Percentiles rank a stretch among this genome's conserved stretches.
phyloP scores from a whole-genome alignment of 2,329 filamentous ascomycete genomes.

The Ceratocystis eucalypticola region DNA sequence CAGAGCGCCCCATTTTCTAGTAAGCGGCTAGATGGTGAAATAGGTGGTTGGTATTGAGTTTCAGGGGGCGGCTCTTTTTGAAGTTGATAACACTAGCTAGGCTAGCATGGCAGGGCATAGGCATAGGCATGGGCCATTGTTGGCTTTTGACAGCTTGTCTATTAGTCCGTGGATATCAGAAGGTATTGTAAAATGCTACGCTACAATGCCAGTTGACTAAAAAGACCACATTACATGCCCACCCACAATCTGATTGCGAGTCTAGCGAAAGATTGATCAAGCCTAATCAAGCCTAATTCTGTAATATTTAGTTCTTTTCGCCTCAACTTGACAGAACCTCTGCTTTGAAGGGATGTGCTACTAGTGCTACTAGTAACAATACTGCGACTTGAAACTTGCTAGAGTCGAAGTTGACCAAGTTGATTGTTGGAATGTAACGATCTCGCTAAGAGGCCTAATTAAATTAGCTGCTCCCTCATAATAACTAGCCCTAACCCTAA shows the following conservation, averaged over 20 bases:
- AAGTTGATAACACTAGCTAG: not conserved
- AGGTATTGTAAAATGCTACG: not conserved
- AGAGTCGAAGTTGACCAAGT: not conserved
- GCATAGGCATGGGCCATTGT: not conserved
- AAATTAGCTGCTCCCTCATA: not conserved
- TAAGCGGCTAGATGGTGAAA: not conserved
- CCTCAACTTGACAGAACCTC: too few relatives aligned
- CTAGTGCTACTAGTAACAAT: too few relatives aligned
- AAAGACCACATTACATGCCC: not conserved
- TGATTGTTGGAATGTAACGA: not conserved
- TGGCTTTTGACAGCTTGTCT: conserved; percentile 1
- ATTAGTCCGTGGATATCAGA: not conserved
- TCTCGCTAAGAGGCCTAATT: not conserved
- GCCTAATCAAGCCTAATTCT: too few relatives aligned
- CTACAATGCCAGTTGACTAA: not conserved
- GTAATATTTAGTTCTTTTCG: too few relatives aligned
- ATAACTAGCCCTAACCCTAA: not conserved
- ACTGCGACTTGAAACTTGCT: not conserved
- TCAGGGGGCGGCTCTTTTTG: not conserved
- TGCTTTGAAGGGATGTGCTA: too few relatives aligned
- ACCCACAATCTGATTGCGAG: not conserved
- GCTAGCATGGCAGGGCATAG: not conserved
- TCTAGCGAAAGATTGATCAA: too few relatives aligned
- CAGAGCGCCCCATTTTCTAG: not conserved
- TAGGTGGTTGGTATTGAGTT: not conserved